Percentiles rank a stretch among this genome's conserved stretches.
Evolutionary conservation across 495 filamentous ascomycete genomes (phyloP).

Genomic region (Rostrohypoxylon terebratum): DNA sequence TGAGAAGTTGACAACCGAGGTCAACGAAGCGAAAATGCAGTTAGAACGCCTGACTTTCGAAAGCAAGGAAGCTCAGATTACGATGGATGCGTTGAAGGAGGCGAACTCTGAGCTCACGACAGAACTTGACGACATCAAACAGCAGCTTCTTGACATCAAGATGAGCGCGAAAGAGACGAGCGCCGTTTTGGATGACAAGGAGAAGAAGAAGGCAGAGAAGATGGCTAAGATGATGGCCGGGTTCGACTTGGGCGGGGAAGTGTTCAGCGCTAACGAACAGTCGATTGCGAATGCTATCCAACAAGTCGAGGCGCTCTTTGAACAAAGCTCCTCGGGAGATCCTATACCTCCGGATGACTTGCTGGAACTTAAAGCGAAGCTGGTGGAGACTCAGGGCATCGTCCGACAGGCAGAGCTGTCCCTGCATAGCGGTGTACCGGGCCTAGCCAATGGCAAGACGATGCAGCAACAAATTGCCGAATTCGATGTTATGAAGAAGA

Average conservation of each 20-base stretch:
- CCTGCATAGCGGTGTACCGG: constrained; percentile 63
- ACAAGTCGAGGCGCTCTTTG: constrained; percentile 80
- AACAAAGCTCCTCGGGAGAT: constrained; percentile 79
- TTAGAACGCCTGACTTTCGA: constrained; percentile 95
- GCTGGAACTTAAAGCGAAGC: constrained; percentile 75
- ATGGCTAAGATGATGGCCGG: constrained; percentile 99
- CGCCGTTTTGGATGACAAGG: constrained; percentile 91
- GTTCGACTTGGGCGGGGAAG: constrained; percentile 90
- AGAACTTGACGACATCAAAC: constrained; percentile 95
- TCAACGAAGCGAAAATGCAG: constrained; percentile 94
- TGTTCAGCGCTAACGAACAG: constrained; percentile 90
- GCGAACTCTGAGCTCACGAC: constrained; percentile 91
- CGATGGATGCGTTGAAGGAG: constrained; percentile 96
- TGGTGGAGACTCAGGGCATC: constrained; percentile 90
- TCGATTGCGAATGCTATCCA: constrained; percentile 83
- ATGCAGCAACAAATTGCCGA: constrained; percentile 97
- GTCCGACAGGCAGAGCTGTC: constrained; percentile 93
- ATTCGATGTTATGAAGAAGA: constrained; percentile 99
- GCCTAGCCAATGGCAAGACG: constrained; percentile 84
- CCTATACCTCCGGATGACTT: constrained; percentile 84
- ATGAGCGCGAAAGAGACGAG: constrained; percentile 95
- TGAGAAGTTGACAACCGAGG: constrained; percentile 82
- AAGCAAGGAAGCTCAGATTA: constrained; percentile 95
- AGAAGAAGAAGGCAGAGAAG: constrained; percentile 96
- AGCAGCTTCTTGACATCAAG: constrained; percentile 93